Conservation (phyloP, 257 asterid species). For the Fraxinus quadrangulata region DNA sequence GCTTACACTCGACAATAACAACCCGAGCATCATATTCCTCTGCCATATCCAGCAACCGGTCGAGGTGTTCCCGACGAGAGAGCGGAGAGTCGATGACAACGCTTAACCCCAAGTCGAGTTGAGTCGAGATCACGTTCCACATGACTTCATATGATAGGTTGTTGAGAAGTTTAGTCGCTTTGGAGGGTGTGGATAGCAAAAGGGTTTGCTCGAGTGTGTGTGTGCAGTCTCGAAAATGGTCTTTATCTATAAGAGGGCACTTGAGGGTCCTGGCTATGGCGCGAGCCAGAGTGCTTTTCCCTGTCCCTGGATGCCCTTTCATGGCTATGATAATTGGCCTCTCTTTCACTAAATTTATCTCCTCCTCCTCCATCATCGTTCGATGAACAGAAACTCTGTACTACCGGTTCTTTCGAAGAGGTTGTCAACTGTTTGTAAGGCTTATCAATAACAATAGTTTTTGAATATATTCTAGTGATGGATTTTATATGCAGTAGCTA, state of each 20-base stretch:
- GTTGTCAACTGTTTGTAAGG: neutral
- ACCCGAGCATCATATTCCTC: constrained; percentile 32
- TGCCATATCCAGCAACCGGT: constrained; percentile 45
- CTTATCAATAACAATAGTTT: neutral
- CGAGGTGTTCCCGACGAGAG: constrained; percentile 51
- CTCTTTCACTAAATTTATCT: neutral
- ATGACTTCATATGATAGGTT: constrained; percentile 70
- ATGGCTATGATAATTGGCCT: constrained; percentile 56
- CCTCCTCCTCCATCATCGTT: neutral
- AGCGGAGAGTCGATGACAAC: constrained; percentile 70
- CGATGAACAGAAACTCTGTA: neutral
- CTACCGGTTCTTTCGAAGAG: neutral
- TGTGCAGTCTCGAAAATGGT: constrained; percentile 66
- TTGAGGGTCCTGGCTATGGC: constrained; percentile 55
- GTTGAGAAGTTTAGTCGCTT: constrained; percentile 47
- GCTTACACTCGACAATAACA: constrained; percentile 60
- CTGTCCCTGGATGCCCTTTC: constrained; percentile 94
- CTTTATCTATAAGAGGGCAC: constrained; percentile 72
- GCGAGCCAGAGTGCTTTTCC: constrained; percentile 64
- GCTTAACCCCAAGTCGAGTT: constrained; percentile 55
- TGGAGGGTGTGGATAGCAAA: constrained; percentile 24
- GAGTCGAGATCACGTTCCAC: constrained; percentile 57
- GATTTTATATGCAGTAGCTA: neutral
- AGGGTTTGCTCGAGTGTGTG: constrained; percentile 43
- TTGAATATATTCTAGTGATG: neutral